A percentile compares a stretch with the other conserved stretches of the same genome.
Conservation (phyloP, 768 basidiomycete genomes). For the Mycena indigotica region DNA sequence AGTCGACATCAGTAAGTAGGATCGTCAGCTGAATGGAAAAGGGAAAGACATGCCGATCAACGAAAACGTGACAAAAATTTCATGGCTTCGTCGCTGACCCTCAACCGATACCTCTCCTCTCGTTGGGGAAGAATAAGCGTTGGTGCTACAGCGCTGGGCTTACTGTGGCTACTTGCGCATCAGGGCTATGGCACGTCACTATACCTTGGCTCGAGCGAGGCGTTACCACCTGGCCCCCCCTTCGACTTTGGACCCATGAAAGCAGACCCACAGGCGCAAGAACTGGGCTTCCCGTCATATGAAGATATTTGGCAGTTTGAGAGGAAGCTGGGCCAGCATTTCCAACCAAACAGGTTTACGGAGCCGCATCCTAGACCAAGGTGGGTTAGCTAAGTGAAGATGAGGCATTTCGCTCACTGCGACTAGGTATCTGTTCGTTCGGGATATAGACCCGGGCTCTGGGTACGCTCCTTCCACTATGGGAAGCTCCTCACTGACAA, state of each 20-base stretch:
- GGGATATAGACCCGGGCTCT: not conserved
- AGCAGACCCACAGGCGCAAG: not conserved
- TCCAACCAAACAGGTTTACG: not conserved
- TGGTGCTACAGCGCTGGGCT: not conserved
- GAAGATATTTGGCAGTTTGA: not conserved
- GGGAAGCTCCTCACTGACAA: not conserved
- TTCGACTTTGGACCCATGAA: not conserved
- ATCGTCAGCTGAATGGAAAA: too few species aligned
- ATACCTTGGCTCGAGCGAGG: not conserved
- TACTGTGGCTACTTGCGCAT: not conserved
- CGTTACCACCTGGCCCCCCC: not conserved
- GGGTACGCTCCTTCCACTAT: not conserved
- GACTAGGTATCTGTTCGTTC: not conserved
- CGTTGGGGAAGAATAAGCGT: not conserved
- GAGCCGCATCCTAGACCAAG: slow-evolving; percentile 1
- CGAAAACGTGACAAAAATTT: too few species aligned
- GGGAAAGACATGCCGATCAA: too few species aligned
- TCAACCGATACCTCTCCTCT: not conserved
- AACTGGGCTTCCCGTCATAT: not conserved
- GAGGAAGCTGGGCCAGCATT: not conserved
- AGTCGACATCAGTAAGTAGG: slow-evolving; percentile 9
- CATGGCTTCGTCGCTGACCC: not conserved
- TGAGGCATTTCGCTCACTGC: not conserved
- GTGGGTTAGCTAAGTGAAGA: not conserved
- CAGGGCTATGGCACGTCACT: not conserved